Base-by-base conservation (phyloP, 2,329 filamentous ascomycete genomes). In the Ramichloridium luteum region DNA sequence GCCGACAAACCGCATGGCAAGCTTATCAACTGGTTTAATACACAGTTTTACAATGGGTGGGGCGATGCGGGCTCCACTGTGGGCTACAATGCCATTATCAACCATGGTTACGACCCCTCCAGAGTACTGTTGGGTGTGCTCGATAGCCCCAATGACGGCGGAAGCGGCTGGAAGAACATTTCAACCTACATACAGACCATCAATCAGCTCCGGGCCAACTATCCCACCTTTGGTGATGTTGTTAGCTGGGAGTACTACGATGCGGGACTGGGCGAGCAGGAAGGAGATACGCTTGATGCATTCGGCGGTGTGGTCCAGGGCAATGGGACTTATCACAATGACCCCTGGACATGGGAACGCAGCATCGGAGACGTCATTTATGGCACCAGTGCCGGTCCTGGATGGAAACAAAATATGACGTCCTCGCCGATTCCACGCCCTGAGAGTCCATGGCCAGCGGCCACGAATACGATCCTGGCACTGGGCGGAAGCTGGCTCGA, bases 171-270 rank as follows among this genome's bases (percentile, higher is more conserved):
- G 31, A 45, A 47, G n/a, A 15, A 12, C 4, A n/a, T 47, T 18
- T 12, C 23, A 4, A 39, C 39, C 2, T 40, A 49, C 6, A 32
- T 38, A 8, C 28, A 16, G 5, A 46, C 44, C 8, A 40, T 52
- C 30, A 23, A 22, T 3, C 41, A 41, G 5, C 20, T 52, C 11
- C 35, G 34, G 12, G 34, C 41, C 5, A 46, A 46, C 13, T 45
- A 48, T 22, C 25, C 32, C 4, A 41, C 40, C 15, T 47, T 50
- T n/a, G 46, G 47, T 6, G 41, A 45, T 14, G 44, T 40, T 3
- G 42, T 44, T 3, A 46, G 48, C 5, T 51, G 49, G 49, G 49
- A 52, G 35, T 52, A 50, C 28, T 51, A 43, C 43, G 46, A 46
- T 27, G 42, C 45, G 12, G 44, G 45, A 42, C 45, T 16, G 27